phyloP scores from a whole-genome alignment of 441 rosid species.

The Aleurites moluccanus region DNA sequence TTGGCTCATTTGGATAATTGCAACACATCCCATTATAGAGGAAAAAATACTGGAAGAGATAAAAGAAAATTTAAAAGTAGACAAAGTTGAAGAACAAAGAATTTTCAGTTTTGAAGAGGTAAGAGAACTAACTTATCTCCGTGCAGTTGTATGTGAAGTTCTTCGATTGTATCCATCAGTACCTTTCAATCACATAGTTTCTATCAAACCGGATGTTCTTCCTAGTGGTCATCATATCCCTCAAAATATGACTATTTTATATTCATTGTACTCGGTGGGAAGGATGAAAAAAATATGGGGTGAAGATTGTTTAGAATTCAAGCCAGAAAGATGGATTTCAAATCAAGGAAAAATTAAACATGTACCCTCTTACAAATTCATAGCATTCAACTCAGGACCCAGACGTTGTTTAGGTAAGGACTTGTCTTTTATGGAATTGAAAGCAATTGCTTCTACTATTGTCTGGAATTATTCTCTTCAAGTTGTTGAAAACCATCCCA shows the following conservation, averaged over 20 bases:
- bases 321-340: constrained; percentile 44
- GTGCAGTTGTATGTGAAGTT: neutral
- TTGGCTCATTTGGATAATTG: constrained; percentile 34
- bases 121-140: neutral
- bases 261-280: constrained; percentile 12
- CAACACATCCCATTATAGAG: constrained; percentile 10
- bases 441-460: neutral
- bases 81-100: neutral
- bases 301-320: constrained; percentile 38
- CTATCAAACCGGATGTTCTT: neutral
- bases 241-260: constrained; percentile 19
- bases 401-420: constrained; percentile 39
- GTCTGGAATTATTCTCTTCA: constrained; percentile 1
- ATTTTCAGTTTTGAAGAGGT: neutral
- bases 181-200: neutral
- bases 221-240: constrained; percentile 5
- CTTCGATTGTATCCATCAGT: constrained; percentile 7
- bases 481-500: neutral
- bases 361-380: constrained; percentile 33
- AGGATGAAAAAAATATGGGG: constrained; percentile 39
- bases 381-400: constrained; percentile 32
- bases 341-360: constrained; percentile 19
- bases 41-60: constrained; percentile 25
- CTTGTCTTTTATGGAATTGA: constrained; percentile 1
- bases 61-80: constrained; percentile 1